Base-by-base conservation (phyloP, 2,329 filamentous ascomycete species). In the Botryotinia narcissicola region DNA sequence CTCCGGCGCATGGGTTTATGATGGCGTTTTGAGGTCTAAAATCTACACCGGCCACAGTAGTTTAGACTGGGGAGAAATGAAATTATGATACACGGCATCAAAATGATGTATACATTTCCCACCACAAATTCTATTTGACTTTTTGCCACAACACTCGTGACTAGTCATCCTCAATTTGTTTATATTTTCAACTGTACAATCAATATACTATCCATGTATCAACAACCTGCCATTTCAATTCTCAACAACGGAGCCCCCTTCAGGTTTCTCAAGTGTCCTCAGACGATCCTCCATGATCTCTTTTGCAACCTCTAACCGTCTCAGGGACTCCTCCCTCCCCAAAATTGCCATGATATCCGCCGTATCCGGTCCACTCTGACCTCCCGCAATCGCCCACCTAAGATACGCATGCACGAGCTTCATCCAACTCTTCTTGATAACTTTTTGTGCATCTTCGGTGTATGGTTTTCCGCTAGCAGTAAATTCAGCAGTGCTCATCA, bases 371-470 rank as follows among this genome's bases (percentile, higher is more conserved):
- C 89, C 89, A 16, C 85, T 83, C 32, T 82, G 82, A 3, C 87
- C 87, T 59, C 83, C 87, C 3, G 84, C 83, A 37, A 91, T 75
- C 2, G 86, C 87, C 84, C 87, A 87, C 70, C 89, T 84, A 71
- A 91, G 81, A 77, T 87, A 89, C 73, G 85, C 81, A 80, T 89
- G 87, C 7, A 89, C 76, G 69, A 85, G 81, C 71, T 83, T 85
- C 74, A 83, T 84, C 75, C 81, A 80, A n/a, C 76, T 76, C 67
- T 80, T 82, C 35, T 60, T 70, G 5, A 75, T 51, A 9, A 57
- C 29, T n/a, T 70, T 37, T 12, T 71, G 44, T n/a, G 35, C 48
- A 60, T 29, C 32, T 22, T 60, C 68, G 16, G n/a, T 59, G 32
- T 32, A 66, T 32, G 29, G 25, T n/a, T 66, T 48, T 40, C 51